Base-by-base conservation (phyloP, 768 basidiomycete species). In the Termitomyces heimii region DNA sequence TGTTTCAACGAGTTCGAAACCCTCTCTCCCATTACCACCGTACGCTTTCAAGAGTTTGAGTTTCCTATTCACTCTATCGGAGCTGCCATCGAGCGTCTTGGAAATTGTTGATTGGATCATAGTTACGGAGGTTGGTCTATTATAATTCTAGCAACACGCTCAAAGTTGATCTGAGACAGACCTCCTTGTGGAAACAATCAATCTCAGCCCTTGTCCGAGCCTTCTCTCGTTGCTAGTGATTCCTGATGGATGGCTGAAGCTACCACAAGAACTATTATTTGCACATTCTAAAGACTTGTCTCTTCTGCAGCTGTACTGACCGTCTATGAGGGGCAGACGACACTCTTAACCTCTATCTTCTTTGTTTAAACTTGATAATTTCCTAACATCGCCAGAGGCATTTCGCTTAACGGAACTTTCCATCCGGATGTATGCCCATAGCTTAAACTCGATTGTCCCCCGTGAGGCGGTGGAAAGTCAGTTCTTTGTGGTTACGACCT, bases 171-270 rank as follows among this genome's bases (percentile, higher is more conserved):
- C 12, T 29, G 8, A n/a, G 26, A 3, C 35, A 60, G 62, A 60
- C 13, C 22, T 60, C 7, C 40, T 60, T 10, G 26, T 42, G 5
- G 56, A 62, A 4, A 37, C 40, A 10, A 31, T 62, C 44, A 51
- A 62, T 50, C 53, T 62, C 26, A 57, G 54, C 29, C 47, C 57
- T 13, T 57, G 45, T 32, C 31, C 53, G 31, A 57, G 54, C 24
- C 62, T 62, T 18, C 62, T 54, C 24, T 62, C 62, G 4, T 60
- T 62, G n/a, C n/a, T 29, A 60, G 58, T 16, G n/a, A 58, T 62
- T 13, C 28, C 50, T 35, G 56, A 62, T 43, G 60, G 57, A 22
- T 62, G 60, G 60, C 60, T 57, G 3, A 59, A 62, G 37, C 52
- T 62, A 3, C 52, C 59, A 13, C 40, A 56, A 20, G 53, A 55